Percentiles rank a stretch among this genome's conserved stretches.
These are phyloP conservation scores for Cladophialophora immunda DNA, from an alignment of 2,329 filamentous ascomycete genomes.

Conservation along the genomic window DNA sequence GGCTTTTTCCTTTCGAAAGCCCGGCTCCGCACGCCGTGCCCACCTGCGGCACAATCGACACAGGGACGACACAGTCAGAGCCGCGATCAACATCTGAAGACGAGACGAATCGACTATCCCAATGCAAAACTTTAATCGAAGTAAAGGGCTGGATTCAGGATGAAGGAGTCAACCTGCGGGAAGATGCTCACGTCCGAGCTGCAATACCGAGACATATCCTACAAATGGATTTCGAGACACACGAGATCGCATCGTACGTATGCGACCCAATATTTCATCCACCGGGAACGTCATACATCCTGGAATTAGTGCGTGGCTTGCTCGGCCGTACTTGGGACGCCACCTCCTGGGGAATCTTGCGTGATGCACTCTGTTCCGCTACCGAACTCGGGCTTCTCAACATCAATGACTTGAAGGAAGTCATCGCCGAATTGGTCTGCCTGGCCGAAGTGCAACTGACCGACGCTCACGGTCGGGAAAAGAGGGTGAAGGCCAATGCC, in stretches of 20 bases:
- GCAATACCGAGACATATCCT: conserved; percentile 31
- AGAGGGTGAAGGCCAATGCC: conserved; percentile 1
- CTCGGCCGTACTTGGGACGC: conserved; percentile 19
- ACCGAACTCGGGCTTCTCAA: conserved; percentile 35
- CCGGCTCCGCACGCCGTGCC: not conserved
- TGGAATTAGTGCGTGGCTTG: conserved; percentile 18
- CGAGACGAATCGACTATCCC: conserved; percentile 12
- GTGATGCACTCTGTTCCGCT: conserved; percentile 27
- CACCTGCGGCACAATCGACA: not conserved
- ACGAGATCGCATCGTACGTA: conserved; percentile 35
- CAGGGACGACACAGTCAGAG: not conserved
- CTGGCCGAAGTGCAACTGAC: not conserved
- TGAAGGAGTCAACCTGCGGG: conserved; percentile 18
- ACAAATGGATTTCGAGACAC: conserved; percentile 13
- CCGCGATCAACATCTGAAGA: not conserved
- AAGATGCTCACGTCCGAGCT: conserved; percentile 21
- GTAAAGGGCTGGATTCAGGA: conserved; percentile 21
- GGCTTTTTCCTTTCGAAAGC: conserved; percentile 20
- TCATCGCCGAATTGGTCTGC: conserved; percentile 16
- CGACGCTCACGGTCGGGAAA: not conserved
- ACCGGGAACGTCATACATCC: conserved; percentile 33
- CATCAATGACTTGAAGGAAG: conserved; percentile 24
- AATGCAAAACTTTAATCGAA: conserved; percentile 27
- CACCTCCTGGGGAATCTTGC: conserved; percentile 25
- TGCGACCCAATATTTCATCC: conserved; percentile 38